Evolutionary conservation across 2,329 filamentous ascomycete genomes (phyloP), one percentile per base, ranked within the genome.

Genomic region (Cercospora sojina): DNA sequence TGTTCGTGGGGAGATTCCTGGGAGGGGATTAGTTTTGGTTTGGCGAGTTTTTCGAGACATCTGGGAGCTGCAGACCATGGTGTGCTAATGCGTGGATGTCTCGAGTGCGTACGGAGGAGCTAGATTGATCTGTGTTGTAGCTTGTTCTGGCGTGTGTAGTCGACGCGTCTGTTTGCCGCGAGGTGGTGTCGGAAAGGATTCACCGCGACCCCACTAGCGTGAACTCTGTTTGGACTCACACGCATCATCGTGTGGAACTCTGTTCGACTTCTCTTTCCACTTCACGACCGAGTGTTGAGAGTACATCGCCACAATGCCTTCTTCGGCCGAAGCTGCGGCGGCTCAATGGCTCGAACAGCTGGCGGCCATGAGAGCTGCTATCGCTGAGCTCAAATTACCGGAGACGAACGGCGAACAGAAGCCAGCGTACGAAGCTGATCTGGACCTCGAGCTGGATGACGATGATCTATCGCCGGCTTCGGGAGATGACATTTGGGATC

Each of bases 1-100:
- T 98, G 93, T 79, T 98, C 95, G 77, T 99, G 95, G 43, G 95
- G 95, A 75, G 92, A 97, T 80, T 99, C 95, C 94, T 89, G 65
- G 5, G 6, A 35, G 32, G 32, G 12, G 5, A 10, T 35, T 35
- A 35, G 4, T 35, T 51, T 27, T 13, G 20, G 9, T 51, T 23
- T 5, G 31, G 31, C 10, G 13, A n/a, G n/a, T n/a, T n/a, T n/a
- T n/a, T n/a, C n/a, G n/a, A n/a, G n/a, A n/a, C n/a, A n/a, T n/a
- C n/a, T n/a, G n/a, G n/a, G 18, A 13, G 13, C 5, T 20, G 41
- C 41, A 20, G 41, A 47, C 41, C 41, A 47, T 47, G 41, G n/a
- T n/a, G n/a, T n/a, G n/a, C n/a, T n/a, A n/a, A n/a, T n/a, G n/a
- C n/a, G n/a, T n/a, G n/a, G n/a, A n/a, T n/a, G n/a, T n/a, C n/a